phyloP scores from a whole-genome alignment of 805 yeast species.

The Candida stauntonica region DNA sequence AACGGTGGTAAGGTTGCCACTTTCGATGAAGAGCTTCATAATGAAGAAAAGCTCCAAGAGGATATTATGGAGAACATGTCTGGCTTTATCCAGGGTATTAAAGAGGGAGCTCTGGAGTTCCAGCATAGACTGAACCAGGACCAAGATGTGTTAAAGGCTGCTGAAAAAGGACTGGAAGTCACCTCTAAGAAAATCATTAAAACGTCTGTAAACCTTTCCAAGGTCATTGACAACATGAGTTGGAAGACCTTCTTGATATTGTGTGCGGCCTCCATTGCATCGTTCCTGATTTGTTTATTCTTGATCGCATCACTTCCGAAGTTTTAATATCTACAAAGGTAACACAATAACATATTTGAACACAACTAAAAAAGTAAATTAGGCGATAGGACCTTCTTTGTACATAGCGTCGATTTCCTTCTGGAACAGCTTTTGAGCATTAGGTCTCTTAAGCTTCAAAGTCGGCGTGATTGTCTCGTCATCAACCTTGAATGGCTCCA shows the following conservation, averaged over 20 bases:
- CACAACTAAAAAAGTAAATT: not conserved
- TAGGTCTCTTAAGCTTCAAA: constrained; percentile 44
- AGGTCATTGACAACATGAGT: constrained; percentile 28
- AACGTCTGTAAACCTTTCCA: constrained; percentile 28
- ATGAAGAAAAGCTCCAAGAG: constrained; percentile 35
- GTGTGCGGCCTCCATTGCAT: constrained; percentile 23
- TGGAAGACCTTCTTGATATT: constrained; percentile 29
- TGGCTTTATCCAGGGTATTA: constrained; percentile 33
- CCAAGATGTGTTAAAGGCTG: constrained; percentile 35
- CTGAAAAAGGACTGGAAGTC: constrained; percentile 37
- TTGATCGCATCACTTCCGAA: constrained; percentile 38
- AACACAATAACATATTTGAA: too few species aligned
- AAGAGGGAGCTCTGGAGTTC: constrained; percentile 37
- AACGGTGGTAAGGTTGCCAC: constrained; percentile 3
- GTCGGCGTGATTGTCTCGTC: constrained; percentile 59
- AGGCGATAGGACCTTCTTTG: constrained; percentile 33
- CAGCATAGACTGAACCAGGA: constrained; percentile 36
- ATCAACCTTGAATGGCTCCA: constrained; percentile 51
- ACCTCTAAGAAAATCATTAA: constrained; percentile 33
- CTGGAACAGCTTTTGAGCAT: constrained; percentile 46
- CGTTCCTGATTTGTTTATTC: constrained; percentile 31
- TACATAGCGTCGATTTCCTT: constrained; percentile 41
- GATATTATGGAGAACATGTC: constrained; percentile 36
- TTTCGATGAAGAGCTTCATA: constrained; percentile 33
- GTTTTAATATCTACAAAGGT: constrained; percentile 22